A percentile compares a stretch with the other conserved stretches of the same genome.
Evolutionary conservation across 148 eudicot genomes (phyloP).

Genomic region (Rhododendron griersonianum): DNA sequence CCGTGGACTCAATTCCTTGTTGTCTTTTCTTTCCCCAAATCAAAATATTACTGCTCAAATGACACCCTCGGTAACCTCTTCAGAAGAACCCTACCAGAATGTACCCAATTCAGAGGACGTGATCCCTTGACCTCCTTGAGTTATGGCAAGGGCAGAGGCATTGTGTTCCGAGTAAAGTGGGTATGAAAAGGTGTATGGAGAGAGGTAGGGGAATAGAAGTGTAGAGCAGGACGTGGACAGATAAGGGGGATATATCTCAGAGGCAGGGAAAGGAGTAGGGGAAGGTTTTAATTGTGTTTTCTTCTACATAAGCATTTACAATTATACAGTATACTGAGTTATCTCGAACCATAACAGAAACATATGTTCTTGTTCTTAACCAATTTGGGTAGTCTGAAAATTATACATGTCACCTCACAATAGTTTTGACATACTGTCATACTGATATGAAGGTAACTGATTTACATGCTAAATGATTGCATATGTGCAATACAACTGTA

Average conservation of each 20-base stretch:
- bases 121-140: not conserved
- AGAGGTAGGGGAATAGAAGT: not conserved
- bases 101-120: not conserved
- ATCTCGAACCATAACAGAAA: not conserved
- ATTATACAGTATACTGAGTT: not conserved
- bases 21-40: not conserved
- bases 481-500: not conserved
- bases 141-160: not conserved
- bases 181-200: not conserved
- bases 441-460: not conserved
- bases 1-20: not conserved
- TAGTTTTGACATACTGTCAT: not conserved
- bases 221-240: not conserved
- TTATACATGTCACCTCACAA: not conserved
- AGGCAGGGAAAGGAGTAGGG: not conserved
- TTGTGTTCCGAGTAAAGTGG: not conserved
- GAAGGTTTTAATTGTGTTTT: not conserved
- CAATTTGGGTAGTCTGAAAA: not conserved
- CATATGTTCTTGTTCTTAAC: not conserved
- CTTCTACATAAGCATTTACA: not conserved
- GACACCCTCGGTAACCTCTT: not conserved
- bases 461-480: not conserved
- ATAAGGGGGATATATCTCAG: not conserved
- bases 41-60: not conserved
- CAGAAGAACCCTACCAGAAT: not conserved